A percentile compares a stretch with the other conserved stretches of the same genome.
phyloP scores from a whole-genome alignment of 176 grass and related monocot species.

The Calamus simplicifolius region DNA sequence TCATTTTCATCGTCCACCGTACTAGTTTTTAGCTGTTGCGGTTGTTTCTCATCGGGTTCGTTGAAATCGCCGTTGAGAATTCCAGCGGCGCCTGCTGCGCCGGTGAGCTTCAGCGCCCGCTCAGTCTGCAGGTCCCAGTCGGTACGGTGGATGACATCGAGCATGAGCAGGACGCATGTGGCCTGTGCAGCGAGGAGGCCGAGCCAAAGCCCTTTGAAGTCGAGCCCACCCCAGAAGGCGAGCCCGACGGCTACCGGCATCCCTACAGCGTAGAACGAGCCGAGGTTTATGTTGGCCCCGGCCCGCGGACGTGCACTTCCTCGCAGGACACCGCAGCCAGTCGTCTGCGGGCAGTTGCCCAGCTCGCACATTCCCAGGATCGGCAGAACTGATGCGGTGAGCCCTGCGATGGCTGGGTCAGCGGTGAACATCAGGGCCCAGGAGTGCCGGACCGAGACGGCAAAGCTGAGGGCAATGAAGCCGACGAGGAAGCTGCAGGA shows the following conservation, averaged over 20 bases:
- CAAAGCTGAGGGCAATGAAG: constrained; percentile 42
- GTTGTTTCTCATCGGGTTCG: too few relatives aligned
- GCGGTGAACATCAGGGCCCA: constrained; percentile 75
- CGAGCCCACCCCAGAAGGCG: constrained; percentile 51
- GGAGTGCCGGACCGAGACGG: constrained; percentile 35
- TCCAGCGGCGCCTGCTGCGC: neutral
- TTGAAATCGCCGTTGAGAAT: too few relatives aligned
- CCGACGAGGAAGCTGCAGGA: constrained; percentile 58
- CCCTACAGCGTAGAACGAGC: constrained; percentile 70
- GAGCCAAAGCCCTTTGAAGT: constrained; percentile 85
- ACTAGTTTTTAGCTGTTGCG: too few relatives aligned
- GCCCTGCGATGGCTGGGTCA: constrained; percentile 53
- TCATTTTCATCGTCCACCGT: too few relatives aligned
- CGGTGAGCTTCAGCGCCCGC: constrained; percentile 57
- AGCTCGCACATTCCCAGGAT: constrained; percentile 70
- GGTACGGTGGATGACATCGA: constrained; percentile 46
- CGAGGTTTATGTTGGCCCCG: constrained; percentile 77
- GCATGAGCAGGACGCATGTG: constrained; percentile 67
- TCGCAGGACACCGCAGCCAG: constrained; percentile 69
- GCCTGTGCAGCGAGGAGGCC: constrained; percentile 77
- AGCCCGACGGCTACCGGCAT: constrained; percentile 61
- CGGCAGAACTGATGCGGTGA: constrained; percentile 69
- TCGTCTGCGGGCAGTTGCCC: constrained; percentile 81
- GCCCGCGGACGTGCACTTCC: constrained; percentile 69
- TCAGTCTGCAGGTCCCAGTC: constrained; percentile 60